Conservation (phyloP, 257 asterid genomes). For the Echium plantagineum region DNA sequence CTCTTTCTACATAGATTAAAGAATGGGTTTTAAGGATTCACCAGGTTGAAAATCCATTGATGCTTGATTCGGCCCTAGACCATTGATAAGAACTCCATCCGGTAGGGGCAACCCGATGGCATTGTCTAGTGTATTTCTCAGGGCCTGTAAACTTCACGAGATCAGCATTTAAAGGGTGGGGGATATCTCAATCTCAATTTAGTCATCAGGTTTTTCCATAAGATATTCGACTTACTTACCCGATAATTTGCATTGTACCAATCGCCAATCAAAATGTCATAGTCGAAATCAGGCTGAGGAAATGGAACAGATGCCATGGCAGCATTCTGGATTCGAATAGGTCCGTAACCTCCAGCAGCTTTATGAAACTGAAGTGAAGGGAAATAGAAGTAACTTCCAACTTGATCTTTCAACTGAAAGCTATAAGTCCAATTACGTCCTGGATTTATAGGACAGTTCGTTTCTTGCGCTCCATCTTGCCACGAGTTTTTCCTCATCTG, state of each 20-base stretch:
- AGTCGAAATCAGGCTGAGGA: slow-evolving; percentile 17
- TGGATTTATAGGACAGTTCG: slow-evolving; percentile 29
- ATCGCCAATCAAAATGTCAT: slow-evolving; percentile 27
- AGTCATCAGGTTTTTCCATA: no score
- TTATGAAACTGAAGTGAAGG: slow-evolving; percentile 30
- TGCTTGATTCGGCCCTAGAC: slow-evolving; percentile 24
- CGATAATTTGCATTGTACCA: slow-evolving; percentile 20
- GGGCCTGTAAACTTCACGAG: slow-evolving; percentile 1
- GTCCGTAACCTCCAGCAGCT: slow-evolving; percentile 37
- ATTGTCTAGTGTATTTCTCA: slow-evolving; percentile 19
- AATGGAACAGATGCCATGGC: slow-evolving; percentile 8
- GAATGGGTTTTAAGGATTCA: neutral
- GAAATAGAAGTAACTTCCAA: slow-evolving; percentile 29
- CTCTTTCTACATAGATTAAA: no score
- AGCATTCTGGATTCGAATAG: slow-evolving; percentile 17
- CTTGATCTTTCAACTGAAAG: slow-evolving; percentile 28
- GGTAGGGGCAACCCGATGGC: slow-evolving; percentile 15
- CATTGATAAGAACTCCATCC: slow-evolving; percentile 31
- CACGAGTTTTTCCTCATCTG: slow-evolving; percentile 22
- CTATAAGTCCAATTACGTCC: slow-evolving; percentile 29
- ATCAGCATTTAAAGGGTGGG: no score
- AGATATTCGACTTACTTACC: slow-evolving; percentile 6
- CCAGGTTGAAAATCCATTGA: slow-evolving; percentile 21
- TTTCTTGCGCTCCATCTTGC: slow-evolving; percentile 31
- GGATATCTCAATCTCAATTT: no score